Evolutionary conservation across 768 basidiomycete genomes (phyloP), one percentile per base, ranked within the genome.

Genomic region (Russula lepida): DNA sequence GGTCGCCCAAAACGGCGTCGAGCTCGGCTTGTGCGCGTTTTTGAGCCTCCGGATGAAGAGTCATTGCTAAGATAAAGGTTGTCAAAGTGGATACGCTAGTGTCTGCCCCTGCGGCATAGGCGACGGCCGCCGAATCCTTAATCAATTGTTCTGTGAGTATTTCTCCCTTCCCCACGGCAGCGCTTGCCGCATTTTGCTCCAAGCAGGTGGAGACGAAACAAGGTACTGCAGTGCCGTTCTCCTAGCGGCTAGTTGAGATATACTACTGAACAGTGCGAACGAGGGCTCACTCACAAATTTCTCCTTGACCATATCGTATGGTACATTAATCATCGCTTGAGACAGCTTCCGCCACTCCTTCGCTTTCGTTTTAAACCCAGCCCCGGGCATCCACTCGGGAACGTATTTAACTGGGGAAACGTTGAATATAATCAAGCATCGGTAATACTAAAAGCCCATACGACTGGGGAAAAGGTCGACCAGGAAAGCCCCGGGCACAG

Each of bases 351-450:
- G 51, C 68, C 68, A 69, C 28, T 58, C 59, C 13, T 33, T 47
- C 3, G 64, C 64, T 33, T 63, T 64, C 30, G 27, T 58, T 28
- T 65, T 65, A 37, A 65, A 65, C 19, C 60, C 61, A 1, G 66
- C 69, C 37, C 68, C 69, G 2, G 70, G 70, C 56, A 71, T 60
- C 70, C 70, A 71, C 44, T 53, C 56, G 3, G 70, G 70, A 13
- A 69, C 53, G 41, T 68, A 54, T 47, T 68, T 71, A 5, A 71
- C 69, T 59, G 21, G 12, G 33, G 41, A 17, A 52, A 25, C 1
- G 15, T 60, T n/a, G 46, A 28, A 17, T 8, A 11, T 21, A 13
- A 23, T 6, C 17, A 9, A 9, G 7, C n/a, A 30, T 13, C 13
- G 33, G 55, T 15, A 32, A 41, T 15, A 37, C 13, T 21, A 30